phyloP scores from a whole-genome alignment of 1,139 yeast species.

The Nakaseomyces glabratus region DNA sequence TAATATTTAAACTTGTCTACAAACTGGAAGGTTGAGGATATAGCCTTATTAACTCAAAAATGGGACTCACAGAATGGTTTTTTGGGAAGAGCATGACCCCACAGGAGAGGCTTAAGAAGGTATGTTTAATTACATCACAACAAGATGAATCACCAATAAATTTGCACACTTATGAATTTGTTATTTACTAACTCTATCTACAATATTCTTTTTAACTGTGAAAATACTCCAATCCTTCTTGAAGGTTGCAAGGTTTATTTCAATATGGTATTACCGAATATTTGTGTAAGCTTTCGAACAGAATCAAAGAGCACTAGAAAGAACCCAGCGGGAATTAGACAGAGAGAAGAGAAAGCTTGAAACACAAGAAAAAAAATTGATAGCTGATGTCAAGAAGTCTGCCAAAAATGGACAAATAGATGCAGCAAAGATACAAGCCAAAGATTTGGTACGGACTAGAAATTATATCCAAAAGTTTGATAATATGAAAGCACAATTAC shows the following conservation, averaged over 20 bases:
- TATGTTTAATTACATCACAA: constrained; percentile 27
- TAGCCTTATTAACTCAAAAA: no score
- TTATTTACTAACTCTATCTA: neutral
- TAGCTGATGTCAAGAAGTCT: constrained; percentile 77
- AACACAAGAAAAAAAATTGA: constrained; percentile 80
- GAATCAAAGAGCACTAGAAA: constrained; percentile 90
- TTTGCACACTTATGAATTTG: neutral
- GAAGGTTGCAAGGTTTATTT: no score
- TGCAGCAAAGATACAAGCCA: constrained; percentile 90
- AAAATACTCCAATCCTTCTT: no score
- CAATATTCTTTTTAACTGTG: constrained; percentile 7
- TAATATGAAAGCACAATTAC: constrained; percentile 89
- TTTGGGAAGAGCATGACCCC: constrained; percentile 93
- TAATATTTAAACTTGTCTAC: neutral
- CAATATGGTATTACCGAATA: no score
- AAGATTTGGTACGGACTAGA: constrained; percentile 84
- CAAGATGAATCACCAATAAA: no score
- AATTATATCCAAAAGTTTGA: constrained; percentile 77
- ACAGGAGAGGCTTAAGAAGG: constrained; percentile 81
- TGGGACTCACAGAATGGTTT: constrained; percentile 83
- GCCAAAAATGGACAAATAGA: constrained; percentile 85
- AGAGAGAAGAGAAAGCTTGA: constrained; percentile 82
- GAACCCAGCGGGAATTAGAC: constrained; percentile 86
- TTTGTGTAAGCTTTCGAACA: no score
- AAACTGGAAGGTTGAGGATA: neutral